Evolutionary conservation across 495 filamentous ascomycete species (phyloP).

Genomic region (Hypoxylon intermedium): DNA sequence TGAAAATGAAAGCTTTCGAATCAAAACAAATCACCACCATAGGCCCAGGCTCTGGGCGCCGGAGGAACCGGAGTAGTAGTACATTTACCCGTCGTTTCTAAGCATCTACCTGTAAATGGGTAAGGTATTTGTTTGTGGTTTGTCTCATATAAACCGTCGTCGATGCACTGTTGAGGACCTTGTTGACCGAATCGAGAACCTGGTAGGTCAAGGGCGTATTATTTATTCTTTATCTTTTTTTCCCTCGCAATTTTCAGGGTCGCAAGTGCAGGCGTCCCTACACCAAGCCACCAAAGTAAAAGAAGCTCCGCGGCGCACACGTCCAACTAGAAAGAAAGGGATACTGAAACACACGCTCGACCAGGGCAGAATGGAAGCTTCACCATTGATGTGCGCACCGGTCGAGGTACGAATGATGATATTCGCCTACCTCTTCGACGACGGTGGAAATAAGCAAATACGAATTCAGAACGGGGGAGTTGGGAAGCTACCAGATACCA

Average conservation of each 20-base stretch:
- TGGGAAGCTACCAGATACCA: constrained; percentile 15
- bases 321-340: too few species aligned
- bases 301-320: too few species aligned
- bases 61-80: too few species aligned
- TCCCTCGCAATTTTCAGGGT: too few species aligned
- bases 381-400: constrained; percentile 48
- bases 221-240: background rate
- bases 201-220: constrained; percentile 15
- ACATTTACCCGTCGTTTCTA: too few species aligned
- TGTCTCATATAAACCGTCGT: background rate
- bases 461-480: constrained; percentile 32
- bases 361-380: constrained; percentile 22
- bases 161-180: constrained; percentile 15
- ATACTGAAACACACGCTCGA: too few species aligned
- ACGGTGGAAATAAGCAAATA: constrained; percentile 40
- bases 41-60: too few species aligned
- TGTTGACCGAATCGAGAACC: constrained; percentile 37
- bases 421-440: constrained; percentile 59
- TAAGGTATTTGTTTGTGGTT: background rate
- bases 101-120: background rate
- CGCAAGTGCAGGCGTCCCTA: too few species aligned
- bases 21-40: too few species aligned
- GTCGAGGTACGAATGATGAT: constrained; percentile 64
- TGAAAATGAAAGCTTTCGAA: too few species aligned
- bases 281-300: too few species aligned